A percentile compares a stretch with the other conserved stretches of the same genome.
Conservation (phyloP, 1,284 basidiomycete genomes). For the Cryptococcus sp. region DNA sequence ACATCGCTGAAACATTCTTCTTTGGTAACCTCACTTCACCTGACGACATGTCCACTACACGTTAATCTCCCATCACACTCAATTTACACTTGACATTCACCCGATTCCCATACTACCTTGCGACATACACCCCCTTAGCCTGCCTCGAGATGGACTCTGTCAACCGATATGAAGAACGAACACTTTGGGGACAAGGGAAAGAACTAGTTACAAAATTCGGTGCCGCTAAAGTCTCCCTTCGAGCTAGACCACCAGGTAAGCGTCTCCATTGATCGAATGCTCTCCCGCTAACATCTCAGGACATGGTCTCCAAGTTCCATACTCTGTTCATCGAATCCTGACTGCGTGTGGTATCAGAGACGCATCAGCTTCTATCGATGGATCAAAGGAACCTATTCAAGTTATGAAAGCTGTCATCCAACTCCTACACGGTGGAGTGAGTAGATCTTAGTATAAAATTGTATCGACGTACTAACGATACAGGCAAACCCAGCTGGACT, state of each 20-base stretch:
- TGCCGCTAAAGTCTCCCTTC: constrained; percentile 73
- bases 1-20: too few relatives aligned
- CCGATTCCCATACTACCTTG: neutral
- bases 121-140: constrained; percentile 15
- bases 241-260: constrained; percentile 71
- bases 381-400: constrained; percentile 74
- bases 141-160: constrained; percentile 70
- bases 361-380: constrained; percentile 88
- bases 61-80: neutral
- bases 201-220: constrained; percentile 81
- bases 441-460: constrained; percentile 4
- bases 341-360: constrained; percentile 93
- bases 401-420: constrained; percentile 51
- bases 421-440: constrained; percentile 46
- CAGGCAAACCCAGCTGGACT: constrained; percentile 40
- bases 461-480: neutral
- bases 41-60: too few relatives aligned
- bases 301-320: constrained; percentile 87
- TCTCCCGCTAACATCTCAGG: constrained; percentile 52
- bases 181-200: constrained; percentile 62
- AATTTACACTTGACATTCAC: too few relatives aligned
- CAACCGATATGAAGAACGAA: constrained; percentile 80
- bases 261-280: constrained; percentile 2
- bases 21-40: too few relatives aligned
- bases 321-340: constrained; percentile 76